Percentiles rank a stretch among this genome's conserved stretches.
Evolutionary conservation across 441 rosid genomes (phyloP).

Genomic region (Gossypium armourianum): DNA sequence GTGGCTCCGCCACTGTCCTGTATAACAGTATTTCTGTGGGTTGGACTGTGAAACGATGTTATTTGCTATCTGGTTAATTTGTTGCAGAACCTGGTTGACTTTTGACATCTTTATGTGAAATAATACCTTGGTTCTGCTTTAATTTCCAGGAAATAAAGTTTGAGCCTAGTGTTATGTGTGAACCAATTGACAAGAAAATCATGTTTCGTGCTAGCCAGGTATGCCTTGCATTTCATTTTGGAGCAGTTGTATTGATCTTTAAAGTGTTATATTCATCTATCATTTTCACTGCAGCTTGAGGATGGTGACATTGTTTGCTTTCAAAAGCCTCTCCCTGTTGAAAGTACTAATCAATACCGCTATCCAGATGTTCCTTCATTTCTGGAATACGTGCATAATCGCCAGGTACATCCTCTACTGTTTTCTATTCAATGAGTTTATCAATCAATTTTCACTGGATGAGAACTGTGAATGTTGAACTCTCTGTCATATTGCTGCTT

Average conservation of each 20-base stretch:
- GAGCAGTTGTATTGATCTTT: not conserved
- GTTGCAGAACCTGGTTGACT: not conserved
- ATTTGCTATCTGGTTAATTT: not conserved
- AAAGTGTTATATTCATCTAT: not conserved
- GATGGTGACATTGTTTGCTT: constrained; percentile 44
- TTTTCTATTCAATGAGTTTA: not conserved
- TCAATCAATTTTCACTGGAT: constrained; percentile 4
- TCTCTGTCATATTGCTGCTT: not conserved
- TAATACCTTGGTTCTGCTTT: not conserved
- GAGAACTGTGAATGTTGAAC: not conserved
- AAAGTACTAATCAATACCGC: constrained; percentile 23
- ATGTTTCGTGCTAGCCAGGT: constrained; percentile 41
- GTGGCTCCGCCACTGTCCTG: not conserved
- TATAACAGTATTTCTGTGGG: not conserved
- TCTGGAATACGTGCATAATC: constrained; percentile 44
- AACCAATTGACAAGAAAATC: constrained; percentile 31
- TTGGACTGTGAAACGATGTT: not conserved
- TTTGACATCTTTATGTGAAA: not conserved
- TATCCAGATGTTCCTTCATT: constrained; percentile 44
- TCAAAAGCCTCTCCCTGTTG: constrained; percentile 28
- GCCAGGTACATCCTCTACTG: constrained; percentile 26
- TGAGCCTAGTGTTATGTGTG: constrained; percentile 46
- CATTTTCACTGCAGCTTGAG: constrained; percentile 28
- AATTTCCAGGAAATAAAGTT: constrained; percentile 39
- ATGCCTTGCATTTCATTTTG: not conserved